These are phyloP conservation scores for Cardamine chenopodiifolia DNA, from an alignment of 345 rosid species.

Conservation along the genomic window DNA sequence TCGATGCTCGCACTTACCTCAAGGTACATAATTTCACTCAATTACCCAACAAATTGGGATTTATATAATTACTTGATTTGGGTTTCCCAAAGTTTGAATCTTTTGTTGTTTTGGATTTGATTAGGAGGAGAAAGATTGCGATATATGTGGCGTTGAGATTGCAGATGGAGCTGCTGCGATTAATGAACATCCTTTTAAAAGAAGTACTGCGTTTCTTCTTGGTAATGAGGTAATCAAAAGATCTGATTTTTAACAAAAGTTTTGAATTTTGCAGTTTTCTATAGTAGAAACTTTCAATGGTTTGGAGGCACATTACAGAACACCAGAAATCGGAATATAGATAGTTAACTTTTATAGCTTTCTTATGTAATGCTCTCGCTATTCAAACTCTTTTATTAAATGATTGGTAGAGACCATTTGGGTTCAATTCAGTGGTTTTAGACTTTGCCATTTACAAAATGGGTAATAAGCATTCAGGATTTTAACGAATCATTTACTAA, in stretches of 20 bases:
- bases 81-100: not conserved
- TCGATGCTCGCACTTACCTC: slow-evolving; percentile 72
- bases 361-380: not conserved
- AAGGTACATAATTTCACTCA: slow-evolving; percentile 48
- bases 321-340: not conserved
- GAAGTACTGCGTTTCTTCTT: slow-evolving; percentile 86
- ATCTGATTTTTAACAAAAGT: not conserved
- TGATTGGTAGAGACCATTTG: not conserved
- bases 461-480: not conserved
- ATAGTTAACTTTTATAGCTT: not conserved
- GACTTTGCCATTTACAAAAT: not conserved
- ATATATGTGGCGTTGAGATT: slow-evolving; percentile 95
- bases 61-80: slow-evolving; percentile 3
- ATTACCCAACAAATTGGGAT: not conserved
- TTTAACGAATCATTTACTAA: not conserved
- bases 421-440: not conserved
- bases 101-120: slow-evolving; percentile 20
- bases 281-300: not conserved
- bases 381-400: not conserved
- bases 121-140: slow-evolving; percentile 74
- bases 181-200: slow-evolving; percentile 78
- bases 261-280: not conserved
- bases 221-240: slow-evolving; percentile 79
- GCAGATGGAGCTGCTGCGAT: slow-evolving; percentile 71
- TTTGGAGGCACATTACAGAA: not conserved